These are phyloP conservation scores for Trichosporon faecale DNA, from an alignment of 1,284 basidiomycete species.

Conservation along the genomic window DNA sequence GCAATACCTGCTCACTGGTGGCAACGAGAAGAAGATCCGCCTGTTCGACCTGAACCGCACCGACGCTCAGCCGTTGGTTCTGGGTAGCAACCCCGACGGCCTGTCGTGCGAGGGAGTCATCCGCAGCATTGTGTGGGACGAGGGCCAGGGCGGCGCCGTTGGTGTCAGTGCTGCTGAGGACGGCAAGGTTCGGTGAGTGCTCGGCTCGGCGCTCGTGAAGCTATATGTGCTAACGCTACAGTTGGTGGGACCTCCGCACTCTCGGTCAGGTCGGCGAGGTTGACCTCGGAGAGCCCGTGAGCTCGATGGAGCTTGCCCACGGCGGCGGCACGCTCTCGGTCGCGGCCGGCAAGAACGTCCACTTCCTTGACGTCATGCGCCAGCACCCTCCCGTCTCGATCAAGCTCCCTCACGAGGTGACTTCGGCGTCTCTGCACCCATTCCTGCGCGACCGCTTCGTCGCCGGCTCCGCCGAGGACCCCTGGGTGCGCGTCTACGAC, in stretches of 20 bases:
- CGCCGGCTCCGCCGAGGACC: conserved; percentile 83
- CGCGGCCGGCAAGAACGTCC: conserved; percentile 85
- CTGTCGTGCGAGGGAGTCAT: conserved; percentile 75
- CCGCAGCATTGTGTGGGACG: conserved; percentile 90
- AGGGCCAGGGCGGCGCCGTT: conserved; percentile 62
- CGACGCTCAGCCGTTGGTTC: conserved; percentile 78
- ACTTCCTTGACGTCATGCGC: conserved; percentile 64
- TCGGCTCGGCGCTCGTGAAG: not conserved
- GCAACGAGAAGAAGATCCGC: conserved; percentile 95
- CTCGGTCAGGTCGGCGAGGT: conserved; percentile 68
- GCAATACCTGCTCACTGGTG: conserved; percentile 58
- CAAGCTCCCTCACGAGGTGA: conserved; percentile 73
- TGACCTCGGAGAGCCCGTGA: conserved; percentile 74
- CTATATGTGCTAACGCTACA: conserved; percentile 40
- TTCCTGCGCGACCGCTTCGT: conserved; percentile 83
- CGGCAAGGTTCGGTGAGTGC: conserved; percentile 74
- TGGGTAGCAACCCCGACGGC: conserved; percentile 61
- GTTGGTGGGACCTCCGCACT: conserved; percentile 95
- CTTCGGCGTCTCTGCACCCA: conserved; percentile 89
- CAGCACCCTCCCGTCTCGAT: conserved; percentile 54
- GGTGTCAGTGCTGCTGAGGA: conserved; percentile 91
- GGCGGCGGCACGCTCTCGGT: conserved; percentile 82
- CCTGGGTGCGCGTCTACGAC: conserved; percentile 94
- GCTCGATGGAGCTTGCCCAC: conserved; percentile 86
- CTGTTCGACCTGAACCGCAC: conserved; percentile 82